Base-by-base conservation (phyloP, 192 early-diverging fungal genomes). In the Coemansia guatemalensis region DNA sequence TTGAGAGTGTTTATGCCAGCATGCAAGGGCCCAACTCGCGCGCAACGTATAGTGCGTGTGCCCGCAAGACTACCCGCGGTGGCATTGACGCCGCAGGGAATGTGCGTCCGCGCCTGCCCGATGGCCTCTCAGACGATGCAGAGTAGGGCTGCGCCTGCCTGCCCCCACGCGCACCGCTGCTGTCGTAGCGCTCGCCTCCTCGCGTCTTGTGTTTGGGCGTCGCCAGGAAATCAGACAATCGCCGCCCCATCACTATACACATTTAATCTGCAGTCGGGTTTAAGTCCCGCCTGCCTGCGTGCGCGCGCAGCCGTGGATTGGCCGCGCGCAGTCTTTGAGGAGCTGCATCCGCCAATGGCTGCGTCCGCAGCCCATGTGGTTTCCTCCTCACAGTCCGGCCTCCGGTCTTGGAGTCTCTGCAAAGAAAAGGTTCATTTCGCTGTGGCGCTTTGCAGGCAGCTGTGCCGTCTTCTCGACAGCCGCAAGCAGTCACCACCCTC, bases 231-330 rank as follows among this genome's bases (percentile, higher is more conserved):
- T 44, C 39, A 44, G 39, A 44, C 39, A 44, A 23, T 29, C 27
- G 26, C 52, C 33, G 22, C 12, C 32, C 32, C 11, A 25, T 20
- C 62, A 59, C 58, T 59, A 59, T 41, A 59, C 58, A 5, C 23
- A 41, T 20, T 12, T 20, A 24, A 44, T 24, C 41, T 59, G 58
- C 58, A 59, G 48, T 47, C 41, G 41, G 41, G 39, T 59, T 59
- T 21, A 59, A 59, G 35, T 39, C 58, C 58, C 58, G 58, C 58
- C 41, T 59, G 48, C 58, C n/a, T 48, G 29, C 41, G 26, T 27
- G 23, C 41, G 14, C 33, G 22, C 23, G 39, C 39, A 44, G 23
- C 58, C 4, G 33, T 12, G 41, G 58, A 62, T 62, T 62, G 60
- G 60, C 30, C 27, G 18, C 48, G 17, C 17, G 39, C 39, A 44